Conservation (phyloP, 108 stramenopile genomes). For the Asterionellopsis glacialis region DNA sequence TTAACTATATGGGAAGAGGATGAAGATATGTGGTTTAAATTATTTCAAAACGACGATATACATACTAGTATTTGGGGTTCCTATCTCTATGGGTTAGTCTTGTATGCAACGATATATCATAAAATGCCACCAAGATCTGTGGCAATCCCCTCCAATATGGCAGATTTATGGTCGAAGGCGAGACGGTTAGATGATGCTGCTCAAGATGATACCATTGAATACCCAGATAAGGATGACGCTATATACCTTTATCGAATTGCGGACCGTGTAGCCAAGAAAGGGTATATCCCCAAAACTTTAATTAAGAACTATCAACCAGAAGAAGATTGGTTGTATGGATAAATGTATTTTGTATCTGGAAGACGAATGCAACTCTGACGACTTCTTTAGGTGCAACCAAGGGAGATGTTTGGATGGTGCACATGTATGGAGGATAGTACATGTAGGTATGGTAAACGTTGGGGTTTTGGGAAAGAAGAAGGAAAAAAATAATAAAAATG, state of each 20-base stretch:
- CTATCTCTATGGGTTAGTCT: slow-evolving; percentile 35
- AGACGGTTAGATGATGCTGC: slow-evolving; percentile 29
- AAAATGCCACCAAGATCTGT: slow-evolving; percentile 29
- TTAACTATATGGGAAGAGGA: slow-evolving; percentile 48
- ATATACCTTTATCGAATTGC: slow-evolving; percentile 33
- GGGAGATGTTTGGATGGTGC: too few species aligned
- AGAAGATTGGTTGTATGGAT: too few species aligned
- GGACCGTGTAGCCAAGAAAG: slow-evolving; percentile 17
- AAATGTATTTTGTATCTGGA: too few species aligned
- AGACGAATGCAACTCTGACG: too few species aligned
- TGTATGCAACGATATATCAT: slow-evolving; percentile 41
- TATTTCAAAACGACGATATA: slow-evolving; percentile 42
- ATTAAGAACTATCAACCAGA: not conserved
- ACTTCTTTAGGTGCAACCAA: too few species aligned
- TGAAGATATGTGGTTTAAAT: slow-evolving; percentile 27
- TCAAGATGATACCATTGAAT: slow-evolving; percentile 10
- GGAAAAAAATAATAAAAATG: too few species aligned
- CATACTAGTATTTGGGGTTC: slow-evolving; percentile 46
- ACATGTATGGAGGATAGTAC: too few species aligned
- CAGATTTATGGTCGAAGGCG: slow-evolving; percentile 20
- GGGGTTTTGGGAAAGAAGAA: too few species aligned
- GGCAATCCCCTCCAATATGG: slow-evolving; percentile 21
- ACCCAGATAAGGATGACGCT: slow-evolving; percentile 36
- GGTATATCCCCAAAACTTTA: not conserved
- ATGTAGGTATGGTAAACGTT: too few species aligned